Evolutionary conservation across 768 basidiomycete species (phyloP).

Genomic region (Mycena amicta): DNA sequence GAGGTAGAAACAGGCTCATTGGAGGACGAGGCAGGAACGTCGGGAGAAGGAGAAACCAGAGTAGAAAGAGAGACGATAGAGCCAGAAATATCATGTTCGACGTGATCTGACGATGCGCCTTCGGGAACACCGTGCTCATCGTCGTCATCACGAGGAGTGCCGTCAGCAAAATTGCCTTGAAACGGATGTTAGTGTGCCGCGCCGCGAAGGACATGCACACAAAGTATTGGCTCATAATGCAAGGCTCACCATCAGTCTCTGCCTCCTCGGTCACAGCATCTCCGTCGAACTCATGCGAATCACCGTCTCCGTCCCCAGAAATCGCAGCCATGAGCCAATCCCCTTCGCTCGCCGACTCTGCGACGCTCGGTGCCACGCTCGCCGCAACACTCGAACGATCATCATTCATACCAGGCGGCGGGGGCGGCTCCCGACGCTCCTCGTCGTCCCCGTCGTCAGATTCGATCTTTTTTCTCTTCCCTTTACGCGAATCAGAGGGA

Average conservation of each 20-base stretch:
- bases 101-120: conserved; percentile 25
- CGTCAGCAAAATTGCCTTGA: conserved; percentile 49
- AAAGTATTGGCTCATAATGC: conserved; percentile 34
- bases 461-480: conserved; percentile 87
- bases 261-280: conserved; percentile 36
- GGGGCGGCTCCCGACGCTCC: conserved; percentile 67
- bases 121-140: conserved; percentile 31
- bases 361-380: conserved; percentile 65
- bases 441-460: conserved; percentile 84
- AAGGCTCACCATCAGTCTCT: conserved; percentile 56
- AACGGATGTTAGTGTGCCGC: conserved; percentile 64
- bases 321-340: conserved; percentile 93
- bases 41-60: conserved; percentile 34
- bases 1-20: conserved; percentile 43
- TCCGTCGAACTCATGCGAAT: conserved; percentile 42
- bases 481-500: conserved; percentile 69
- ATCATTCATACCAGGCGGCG: conserved; percentile 60
- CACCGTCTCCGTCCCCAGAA: conserved; percentile 64
- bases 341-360: conserved; percentile 76
- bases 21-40: conserved; percentile 43
- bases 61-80: conserved; percentile 25
- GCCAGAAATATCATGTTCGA: conserved; percentile 4
- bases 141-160: conserved; percentile 37
- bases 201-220: conserved; percentile 56
- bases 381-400: conserved; percentile 61